phyloP scores from a whole-genome alignment of 305 asterid species.

The Fraxinus greggii region DNA sequence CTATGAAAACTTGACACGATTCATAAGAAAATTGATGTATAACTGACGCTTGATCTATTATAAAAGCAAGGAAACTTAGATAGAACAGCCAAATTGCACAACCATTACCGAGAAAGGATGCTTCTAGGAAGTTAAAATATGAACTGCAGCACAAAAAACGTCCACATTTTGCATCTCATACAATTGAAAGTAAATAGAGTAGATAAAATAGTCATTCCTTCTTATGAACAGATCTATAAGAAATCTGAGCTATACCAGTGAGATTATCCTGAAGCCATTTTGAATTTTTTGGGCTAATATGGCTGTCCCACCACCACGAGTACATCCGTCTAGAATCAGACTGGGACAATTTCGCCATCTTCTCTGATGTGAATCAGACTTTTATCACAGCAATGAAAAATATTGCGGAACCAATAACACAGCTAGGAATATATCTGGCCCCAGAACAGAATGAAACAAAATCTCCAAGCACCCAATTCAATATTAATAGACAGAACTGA shows the following conservation, averaged over 20 bases:
- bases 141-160: neutral
- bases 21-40: neutral
- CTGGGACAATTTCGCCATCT: constrained; percentile 67
- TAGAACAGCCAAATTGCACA: neutral
- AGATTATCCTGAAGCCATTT: constrained; percentile 99
- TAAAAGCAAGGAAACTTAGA: neutral
- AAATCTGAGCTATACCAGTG: constrained; percentile 57
- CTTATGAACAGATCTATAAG: constrained; percentile 12
- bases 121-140: neutral
- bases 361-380: constrained; percentile 16
- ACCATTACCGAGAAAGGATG: neutral
- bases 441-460: constrained; percentile 8
- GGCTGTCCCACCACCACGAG: constrained; percentile 99
- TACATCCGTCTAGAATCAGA: constrained; percentile 78
- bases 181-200: neutral
- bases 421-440: constrained; percentile 10
- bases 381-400: constrained; percentile 18
- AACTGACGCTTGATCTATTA: neutral
- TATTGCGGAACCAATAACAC: constrained; percentile 12
- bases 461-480: constrained; percentile 39
- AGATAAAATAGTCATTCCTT: neutral
- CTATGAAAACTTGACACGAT: neutral
- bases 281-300: constrained; percentile 95
- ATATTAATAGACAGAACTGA: constrained; percentile 40
- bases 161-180: constrained; percentile 3